Evolutionary conservation across 2,329 filamentous ascomycete genomes (phyloP).

Genomic region (Phaeosphaeria sp.): DNA sequence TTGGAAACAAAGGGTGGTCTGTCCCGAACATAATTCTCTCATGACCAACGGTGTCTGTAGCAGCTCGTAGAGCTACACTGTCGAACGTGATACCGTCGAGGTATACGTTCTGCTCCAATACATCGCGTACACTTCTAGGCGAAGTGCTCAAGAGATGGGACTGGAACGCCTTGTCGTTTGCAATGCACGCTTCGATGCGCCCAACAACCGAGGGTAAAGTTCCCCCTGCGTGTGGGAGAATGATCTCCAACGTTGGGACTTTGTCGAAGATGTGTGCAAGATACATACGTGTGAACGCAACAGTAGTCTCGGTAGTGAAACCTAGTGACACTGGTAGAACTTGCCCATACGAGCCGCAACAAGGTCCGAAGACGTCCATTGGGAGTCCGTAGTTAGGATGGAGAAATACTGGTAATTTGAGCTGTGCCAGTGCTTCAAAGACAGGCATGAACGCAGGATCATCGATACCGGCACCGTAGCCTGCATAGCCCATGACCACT

Average conservation of each 20-base stretch:
- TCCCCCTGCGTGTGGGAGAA: not conserved
- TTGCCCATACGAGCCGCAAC: not conserved
- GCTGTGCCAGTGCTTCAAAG: not conserved
- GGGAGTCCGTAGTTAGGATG: constrained; percentile 1
- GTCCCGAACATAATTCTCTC: constrained; percentile 1
- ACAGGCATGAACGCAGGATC: not conserved
- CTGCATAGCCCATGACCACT: constrained; percentile 1
- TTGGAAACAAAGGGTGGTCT: not conserved
- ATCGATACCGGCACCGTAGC: constrained; percentile 1
- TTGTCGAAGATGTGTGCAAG: constrained; percentile 1
- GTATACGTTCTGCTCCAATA: not conserved
- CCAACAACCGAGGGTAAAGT: not conserved
- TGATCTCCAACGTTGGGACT: not conserved
- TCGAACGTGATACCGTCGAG: constrained; percentile 1
- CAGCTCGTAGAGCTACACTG: not conserved
- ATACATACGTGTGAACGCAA: not conserved
- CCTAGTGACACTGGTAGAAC: not conserved
- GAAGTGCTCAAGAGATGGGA: not conserved
- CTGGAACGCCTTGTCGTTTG: not conserved
- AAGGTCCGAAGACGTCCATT: not conserved
- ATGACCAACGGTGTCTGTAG: not conserved
- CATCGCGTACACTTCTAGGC: not conserved
- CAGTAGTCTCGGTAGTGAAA: not conserved
- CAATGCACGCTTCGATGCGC: constrained; percentile 1
- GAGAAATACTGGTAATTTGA: not conserved